A percentile compares a stretch with the other conserved stretches of the same genome.
Conservation (phyloP, 169 alveolate species). For the Gregarina niphandrodes region DNA sequence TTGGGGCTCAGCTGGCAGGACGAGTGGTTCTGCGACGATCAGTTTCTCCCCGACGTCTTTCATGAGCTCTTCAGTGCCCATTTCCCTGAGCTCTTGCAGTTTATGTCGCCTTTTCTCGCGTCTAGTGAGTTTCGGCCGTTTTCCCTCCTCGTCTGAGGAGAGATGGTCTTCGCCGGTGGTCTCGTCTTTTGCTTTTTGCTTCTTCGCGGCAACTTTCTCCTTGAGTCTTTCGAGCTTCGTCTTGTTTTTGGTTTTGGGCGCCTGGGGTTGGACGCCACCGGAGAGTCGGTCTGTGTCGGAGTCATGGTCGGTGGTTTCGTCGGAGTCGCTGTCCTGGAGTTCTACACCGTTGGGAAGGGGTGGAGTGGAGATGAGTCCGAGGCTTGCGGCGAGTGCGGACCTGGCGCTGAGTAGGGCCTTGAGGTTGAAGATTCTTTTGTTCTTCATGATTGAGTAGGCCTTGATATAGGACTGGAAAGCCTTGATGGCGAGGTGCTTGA, state of each 20-base stretch:
- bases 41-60: slow-evolving; percentile 10
- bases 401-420: background rate
- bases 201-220: slow-evolving; percentile 5
- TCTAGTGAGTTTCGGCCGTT: background rate
- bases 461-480: slow-evolving; percentile 8
- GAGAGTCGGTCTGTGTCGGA: background rate
- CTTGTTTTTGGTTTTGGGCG: slow-evolving; percentile 3
- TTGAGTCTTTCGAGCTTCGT: slow-evolving; percentile 13
- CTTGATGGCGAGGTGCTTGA: slow-evolving; percentile 11
- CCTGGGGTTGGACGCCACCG: background rate
- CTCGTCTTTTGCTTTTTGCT: background rate
- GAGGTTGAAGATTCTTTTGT: slow-evolving; percentile 1
- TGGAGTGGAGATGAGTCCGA: slow-evolving; percentile 4
- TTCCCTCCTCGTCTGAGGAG: background rate
- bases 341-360: background rate
- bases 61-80: background rate
- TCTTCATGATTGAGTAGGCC: slow-evolving; percentile 5
- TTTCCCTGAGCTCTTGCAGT: background rate
- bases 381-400: slow-evolving; percentile 2
- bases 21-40: background rate
- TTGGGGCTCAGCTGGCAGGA: too few species aligned
- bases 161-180: background rate
- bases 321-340: background rate
- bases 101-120: background rate
- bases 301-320: background rate